Base-by-base conservation (phyloP, 768 basidiomycete genomes). In the Termitomyces heimii region DNA sequence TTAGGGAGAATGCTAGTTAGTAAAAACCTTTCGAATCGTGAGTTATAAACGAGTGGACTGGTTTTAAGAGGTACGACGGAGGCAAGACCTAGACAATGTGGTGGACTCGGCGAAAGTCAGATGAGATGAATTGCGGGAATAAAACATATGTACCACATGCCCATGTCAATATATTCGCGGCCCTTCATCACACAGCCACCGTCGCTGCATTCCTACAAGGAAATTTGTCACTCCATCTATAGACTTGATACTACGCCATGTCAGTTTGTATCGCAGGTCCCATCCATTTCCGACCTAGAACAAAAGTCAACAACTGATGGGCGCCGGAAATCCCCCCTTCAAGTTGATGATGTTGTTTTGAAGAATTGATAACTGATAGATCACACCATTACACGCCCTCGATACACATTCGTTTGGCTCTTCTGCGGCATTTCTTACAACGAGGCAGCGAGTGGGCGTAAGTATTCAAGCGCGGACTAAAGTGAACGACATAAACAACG, bases 111-210 rank as follows among this genome's bases (percentile, higher is more conserved):
- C 6, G 37, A n/a, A 40, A 32, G 35, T 28, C 37, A 39, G 26
- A 37, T 29, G 16, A 16, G 50, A 18, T 51, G 37, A 50, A 37
- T 50, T 35, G 55, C 57, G 52, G 60, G 56, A 49, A 54, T 56
- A 57, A 55, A 61, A 58, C 34, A 46, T 54, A 54, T n/a, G n/a
- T n/a, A 37, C 53, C 53, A 43, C 44, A 48, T 35, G 51, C 26
- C 37, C 31, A 16, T 24, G 22, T 54, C 57, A 50, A 28, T 35
- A 52, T 29, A 52, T 62, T 55, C 58, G 31, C 50, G 37, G 35
- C 24, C 37, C 37, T 39, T 51, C 24, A n/a, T 51, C 51, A 58
- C 57, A 61, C 60, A 62, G 56, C 60, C 60, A 54, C 54, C 43
- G 20, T 26, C 29, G 26, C 13, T 28, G 8, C 3, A 22, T 49